Percentiles rank a stretch among this genome's conserved stretches.
These are phyloP conservation scores for Fusarium denticulatum DNA, from an alignment of 2,329 filamentous ascomycete genomes.

Conservation along the genomic window DNA sequence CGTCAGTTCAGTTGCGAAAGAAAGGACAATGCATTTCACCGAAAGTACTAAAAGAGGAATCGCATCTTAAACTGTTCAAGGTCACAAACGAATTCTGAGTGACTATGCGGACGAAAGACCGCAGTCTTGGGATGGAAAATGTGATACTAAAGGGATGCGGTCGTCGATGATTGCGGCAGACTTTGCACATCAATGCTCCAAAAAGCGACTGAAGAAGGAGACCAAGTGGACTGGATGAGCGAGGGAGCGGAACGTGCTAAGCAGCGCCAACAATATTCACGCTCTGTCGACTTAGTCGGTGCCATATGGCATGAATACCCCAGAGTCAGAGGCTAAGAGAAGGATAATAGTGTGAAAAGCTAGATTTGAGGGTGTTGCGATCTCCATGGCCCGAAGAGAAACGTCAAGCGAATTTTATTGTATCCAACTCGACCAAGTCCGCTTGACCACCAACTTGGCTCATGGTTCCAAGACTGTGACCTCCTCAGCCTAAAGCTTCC, in stretches of 20 bases:
- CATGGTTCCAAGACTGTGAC: not conserved
- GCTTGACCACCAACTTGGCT: rapidly evolving
- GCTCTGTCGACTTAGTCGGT: no score
- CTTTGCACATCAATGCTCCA: not conserved
- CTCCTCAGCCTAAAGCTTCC: rapidly evolving
- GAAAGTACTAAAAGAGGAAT: not conserved
- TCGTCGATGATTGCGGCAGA: no score
- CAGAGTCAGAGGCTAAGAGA: no score
- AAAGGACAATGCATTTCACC: no score
- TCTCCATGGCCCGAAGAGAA: not conserved
- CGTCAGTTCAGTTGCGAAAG: not conserved
- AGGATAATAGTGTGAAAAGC: no score
- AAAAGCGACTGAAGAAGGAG: not conserved
- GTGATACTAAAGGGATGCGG: no score
- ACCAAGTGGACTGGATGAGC: not conserved
- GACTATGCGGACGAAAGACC: no score
- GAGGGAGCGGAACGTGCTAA: not conserved
- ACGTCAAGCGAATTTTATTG: no score
- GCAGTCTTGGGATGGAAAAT: no score
- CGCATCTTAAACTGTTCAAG: not conserved
- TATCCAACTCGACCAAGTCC: not conserved
- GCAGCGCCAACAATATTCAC: not conserved
- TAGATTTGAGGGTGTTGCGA: no score
- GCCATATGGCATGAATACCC: no score
- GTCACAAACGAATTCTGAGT: no score